phyloP scores from a whole-genome alignment of 1,139 yeast genomes.

The Saccharomyces hybrid region DNA sequence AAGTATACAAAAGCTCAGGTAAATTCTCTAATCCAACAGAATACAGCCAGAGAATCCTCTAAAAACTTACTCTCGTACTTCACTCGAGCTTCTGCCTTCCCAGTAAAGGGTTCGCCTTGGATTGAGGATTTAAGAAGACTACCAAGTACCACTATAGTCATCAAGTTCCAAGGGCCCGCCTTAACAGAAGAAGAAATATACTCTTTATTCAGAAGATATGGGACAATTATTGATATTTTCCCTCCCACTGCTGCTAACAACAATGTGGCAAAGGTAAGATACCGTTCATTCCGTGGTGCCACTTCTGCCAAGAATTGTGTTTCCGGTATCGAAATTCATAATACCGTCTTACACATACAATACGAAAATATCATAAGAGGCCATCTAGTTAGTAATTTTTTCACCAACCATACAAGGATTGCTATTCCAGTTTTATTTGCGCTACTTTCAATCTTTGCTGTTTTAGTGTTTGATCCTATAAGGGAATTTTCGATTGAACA shows the following conservation, averaged over 20 bases:
- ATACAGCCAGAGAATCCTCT: conserved; percentile 36
- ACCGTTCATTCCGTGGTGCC: conserved; percentile 55
- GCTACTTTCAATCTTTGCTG: conserved; percentile 67
- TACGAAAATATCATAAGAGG: conserved; percentile 52
- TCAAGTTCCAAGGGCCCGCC: conserved; percentile 65
- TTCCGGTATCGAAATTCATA: conserved; percentile 60
- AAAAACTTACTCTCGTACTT: conserved; percentile 29
- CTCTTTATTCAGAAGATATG: conserved; percentile 78
- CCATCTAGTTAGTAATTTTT: conserved; percentile 46
- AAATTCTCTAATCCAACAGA: conserved; percentile 43
- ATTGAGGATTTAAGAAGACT: conserved; percentile 81
- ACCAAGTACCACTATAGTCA: conserved; percentile 56
- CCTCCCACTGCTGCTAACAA: conserved; percentile 45
- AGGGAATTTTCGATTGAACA: conserved; percentile 72
- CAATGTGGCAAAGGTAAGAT: conserved; percentile 45
- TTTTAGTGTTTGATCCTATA: conserved; percentile 84
- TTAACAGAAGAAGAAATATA: conserved; percentile 81
- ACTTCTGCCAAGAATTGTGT: conserved; percentile 87
- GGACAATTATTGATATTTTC: conserved; percentile 65
- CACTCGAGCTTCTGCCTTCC: conserved; percentile 45
- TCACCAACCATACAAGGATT: conserved; percentile 74
- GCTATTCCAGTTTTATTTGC: conserved; percentile 55
- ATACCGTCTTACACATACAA: conserved; percentile 64
- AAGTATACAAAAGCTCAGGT: conserved; percentile 43
- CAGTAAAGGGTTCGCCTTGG: conserved; percentile 93